Evolutionary conservation across 371 early-diverging fungal genomes (phyloP).

Genomic region (Lichtheimia ornata): DNA sequence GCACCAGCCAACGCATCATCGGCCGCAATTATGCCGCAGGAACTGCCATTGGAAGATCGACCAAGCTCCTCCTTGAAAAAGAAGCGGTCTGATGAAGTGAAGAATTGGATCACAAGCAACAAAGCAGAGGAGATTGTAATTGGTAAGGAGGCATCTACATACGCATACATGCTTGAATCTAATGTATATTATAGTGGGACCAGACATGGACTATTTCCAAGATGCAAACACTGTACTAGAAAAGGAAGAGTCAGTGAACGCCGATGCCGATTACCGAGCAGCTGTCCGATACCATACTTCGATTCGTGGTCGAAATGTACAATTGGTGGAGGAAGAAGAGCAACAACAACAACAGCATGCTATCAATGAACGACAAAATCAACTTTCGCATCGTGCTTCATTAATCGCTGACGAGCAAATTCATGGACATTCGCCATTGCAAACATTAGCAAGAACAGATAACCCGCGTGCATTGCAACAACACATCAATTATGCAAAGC

Average conservation of each 20-base stretch:
- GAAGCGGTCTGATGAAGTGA: constrained; percentile 44
- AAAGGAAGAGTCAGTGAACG: constrained; percentile 13
- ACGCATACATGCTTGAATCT: too few species aligned
- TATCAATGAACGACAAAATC: background rate
- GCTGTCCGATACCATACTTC: constrained; percentile 35
- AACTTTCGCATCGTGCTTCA: constrained; percentile 4
- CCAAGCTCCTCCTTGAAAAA: constrained; percentile 29
- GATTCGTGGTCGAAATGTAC: constrained; percentile 29
- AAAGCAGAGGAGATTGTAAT: constrained; percentile 2
- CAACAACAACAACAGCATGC: constrained; percentile 7
- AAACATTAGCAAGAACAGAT: constrained; percentile 19
- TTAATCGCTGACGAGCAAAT: constrained; percentile 11
- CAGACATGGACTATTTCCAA: constrained; percentile 40
- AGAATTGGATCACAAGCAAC: constrained; percentile 39
- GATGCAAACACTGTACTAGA: constrained; percentile 24
- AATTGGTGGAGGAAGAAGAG: constrained; percentile 15
- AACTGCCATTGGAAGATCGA: constrained; percentile 26
- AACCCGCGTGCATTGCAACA: constrained; percentile 11
- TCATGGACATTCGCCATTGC: constrained; percentile 15
- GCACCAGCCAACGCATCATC: constrained; percentile 20
- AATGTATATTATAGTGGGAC: constrained; percentile 1
- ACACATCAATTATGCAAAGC: constrained; percentile 1
- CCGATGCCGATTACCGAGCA: constrained; percentile 2
- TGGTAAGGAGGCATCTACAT: background rate
- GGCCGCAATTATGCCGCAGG: constrained; percentile 14